Percentiles rank a stretch among this genome's conserved stretches.
These are phyloP conservation scores for Stereocaulon alpinum DNA, from an alignment of 495 filamentous ascomycete species.

Conservation along the genomic window DNA sequence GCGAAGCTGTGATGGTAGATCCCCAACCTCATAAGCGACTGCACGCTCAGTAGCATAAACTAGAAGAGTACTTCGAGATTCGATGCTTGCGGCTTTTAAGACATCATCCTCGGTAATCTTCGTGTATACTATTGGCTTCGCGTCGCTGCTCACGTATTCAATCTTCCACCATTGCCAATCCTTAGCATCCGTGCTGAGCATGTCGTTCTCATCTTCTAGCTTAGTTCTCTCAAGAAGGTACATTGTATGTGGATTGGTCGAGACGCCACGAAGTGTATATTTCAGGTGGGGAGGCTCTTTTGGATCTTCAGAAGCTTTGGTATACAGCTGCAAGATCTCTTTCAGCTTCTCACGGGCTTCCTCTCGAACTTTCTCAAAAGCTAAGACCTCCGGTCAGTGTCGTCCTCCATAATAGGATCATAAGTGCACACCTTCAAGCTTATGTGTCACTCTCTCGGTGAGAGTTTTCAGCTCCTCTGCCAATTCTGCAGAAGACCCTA, in stretches of 20 bases:
- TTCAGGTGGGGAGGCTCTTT: slow-evolving; percentile 34
- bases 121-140: slow-evolving; percentile 24
- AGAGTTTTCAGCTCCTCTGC: slow-evolving; percentile 20
- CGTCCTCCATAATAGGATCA: slow-evolving; percentile 1
- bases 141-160: slow-evolving; percentile 40
- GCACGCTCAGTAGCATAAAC: slow-evolving; percentile 44
- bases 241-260: slow-evolving; percentile 39
- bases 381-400: slow-evolving; percentile 25
- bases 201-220: slow-evolving; percentile 15
- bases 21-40: slow-evolving; percentile 26
- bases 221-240: slow-evolving; percentile 34
- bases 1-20: slow-evolving; percentile 34
- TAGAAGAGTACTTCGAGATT: slow-evolving; percentile 36
- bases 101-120: slow-evolving; percentile 43
- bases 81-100: slow-evolving; percentile 42
- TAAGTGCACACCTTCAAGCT: slow-evolving; percentile 36
- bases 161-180: slow-evolving; percentile 48
- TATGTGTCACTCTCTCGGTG: slow-evolving; percentile 37
- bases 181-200: slow-evolving; percentile 17
- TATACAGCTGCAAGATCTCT: slow-evolving; percentile 42
- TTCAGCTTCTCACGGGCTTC: slow-evolving; percentile 37
- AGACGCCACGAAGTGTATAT: slow-evolving; percentile 45
- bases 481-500: slow-evolving; percentile 14
- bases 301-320: slow-evolving; percentile 40
- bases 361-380: slow-evolving; percentile 42